Conservation (phyloP, 2,329 filamentous ascomycete genomes). For the Aureobasidium zeae region DNA sequence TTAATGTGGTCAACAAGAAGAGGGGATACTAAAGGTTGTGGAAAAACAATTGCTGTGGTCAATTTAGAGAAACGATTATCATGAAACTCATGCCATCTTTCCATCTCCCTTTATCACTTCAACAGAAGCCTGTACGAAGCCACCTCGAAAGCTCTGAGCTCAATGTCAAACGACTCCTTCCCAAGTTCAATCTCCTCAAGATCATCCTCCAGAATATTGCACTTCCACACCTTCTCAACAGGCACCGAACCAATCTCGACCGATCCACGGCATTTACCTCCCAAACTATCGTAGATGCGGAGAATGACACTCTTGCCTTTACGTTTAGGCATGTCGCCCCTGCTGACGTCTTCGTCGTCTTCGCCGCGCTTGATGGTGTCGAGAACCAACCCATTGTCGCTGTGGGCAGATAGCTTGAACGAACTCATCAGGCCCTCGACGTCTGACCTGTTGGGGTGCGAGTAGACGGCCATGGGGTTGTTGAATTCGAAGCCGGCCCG, state of each 20-base stretch:
- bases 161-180: conserved; percentile 30
- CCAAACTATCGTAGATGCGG: conserved; percentile 79
- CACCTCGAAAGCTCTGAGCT: conserved; percentile 34
- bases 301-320: conserved; percentile 72
- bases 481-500: conserved; percentile 86
- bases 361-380: conserved; percentile 84
- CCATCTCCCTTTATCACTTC: conserved; percentile 17
- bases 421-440: conserved; percentile 37
- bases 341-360: conserved; percentile 45
- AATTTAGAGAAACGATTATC: too few relatives aligned
- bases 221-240: conserved; percentile 70
- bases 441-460: conserved; percentile 25
- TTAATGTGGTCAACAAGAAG: conserved; percentile 53
- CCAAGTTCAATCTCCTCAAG: conserved; percentile 53
- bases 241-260: conserved; percentile 57
- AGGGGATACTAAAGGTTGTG: conserved; percentile 46
- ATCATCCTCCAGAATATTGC: conserved; percentile 84
- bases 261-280: conserved; percentile 65
- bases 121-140: conserved; percentile 29
- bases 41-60: neutral
- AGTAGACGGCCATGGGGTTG: conserved; percentile 57
- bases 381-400: conserved; percentile 61
- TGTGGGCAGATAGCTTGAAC: conserved; percentile 49
- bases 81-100: neutral
- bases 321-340: conserved; percentile 47